A percentile compares a stretch with the other conserved stretches of the same genome.
Conservation (phyloP, 2,329 filamentous ascomycete genomes). For the Xylariaceae sp. region DNA sequence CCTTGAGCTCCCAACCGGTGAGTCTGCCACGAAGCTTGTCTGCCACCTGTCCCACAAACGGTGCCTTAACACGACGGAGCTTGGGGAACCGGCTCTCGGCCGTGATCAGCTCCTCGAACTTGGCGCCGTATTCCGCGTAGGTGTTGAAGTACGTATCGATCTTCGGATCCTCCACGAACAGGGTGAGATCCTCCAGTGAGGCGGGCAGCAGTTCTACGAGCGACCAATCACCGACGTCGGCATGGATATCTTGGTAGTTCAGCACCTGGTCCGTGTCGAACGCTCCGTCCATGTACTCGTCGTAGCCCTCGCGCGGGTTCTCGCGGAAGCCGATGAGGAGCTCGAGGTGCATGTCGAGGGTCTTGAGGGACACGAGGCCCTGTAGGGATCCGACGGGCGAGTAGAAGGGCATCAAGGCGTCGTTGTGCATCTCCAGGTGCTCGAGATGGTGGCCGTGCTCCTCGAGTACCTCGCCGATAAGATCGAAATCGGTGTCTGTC, state of each 20-base stretch:
- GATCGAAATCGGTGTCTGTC: neutral
- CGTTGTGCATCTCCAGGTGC: neutral
- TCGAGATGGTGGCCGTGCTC: neutral
- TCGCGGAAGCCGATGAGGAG: constrained; percentile 16
- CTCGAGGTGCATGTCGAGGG: constrained; percentile 17
- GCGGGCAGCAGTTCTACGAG: constrained; percentile 7
- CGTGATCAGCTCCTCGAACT: constrained; percentile 13
- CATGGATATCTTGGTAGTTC: neutral
- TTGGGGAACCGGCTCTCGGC: neutral
- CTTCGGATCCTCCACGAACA: constrained; percentile 4
- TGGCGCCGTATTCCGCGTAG: constrained; percentile 19
- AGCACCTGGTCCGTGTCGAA: neutral
- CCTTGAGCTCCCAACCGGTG: neutral
- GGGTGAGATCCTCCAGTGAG: constrained; percentile 5
- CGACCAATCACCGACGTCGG: constrained; percentile 2
- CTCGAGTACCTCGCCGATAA: neutral
- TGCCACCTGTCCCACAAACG: neutral
- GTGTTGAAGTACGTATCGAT: constrained; percentile 5
- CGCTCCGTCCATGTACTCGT: neutral
- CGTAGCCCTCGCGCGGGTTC: neutral
- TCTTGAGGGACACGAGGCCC: neutral
- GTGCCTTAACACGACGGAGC: neutral
- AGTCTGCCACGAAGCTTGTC: neutral
- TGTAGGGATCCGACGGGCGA: neutral
- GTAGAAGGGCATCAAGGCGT: neutral